These are phyloP conservation scores for Paecilomyces sp. DNA, from an alignment of 2,329 filamentous ascomycete genomes.

Conservation along the genomic window DNA sequence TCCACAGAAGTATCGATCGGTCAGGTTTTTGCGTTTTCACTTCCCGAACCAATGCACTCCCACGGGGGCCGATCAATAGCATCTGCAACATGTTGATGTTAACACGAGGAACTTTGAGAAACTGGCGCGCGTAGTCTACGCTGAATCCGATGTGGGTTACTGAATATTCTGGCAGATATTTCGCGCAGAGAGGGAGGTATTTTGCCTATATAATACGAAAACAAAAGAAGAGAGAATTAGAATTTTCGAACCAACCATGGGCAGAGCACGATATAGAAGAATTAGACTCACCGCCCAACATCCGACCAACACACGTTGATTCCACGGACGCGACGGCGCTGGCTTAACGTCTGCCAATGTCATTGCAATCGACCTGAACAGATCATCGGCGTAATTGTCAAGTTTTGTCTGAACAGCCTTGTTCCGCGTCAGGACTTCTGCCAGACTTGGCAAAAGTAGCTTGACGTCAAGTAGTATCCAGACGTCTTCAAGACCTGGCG, in stretches of 20 bases:
- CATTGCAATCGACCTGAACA: background rate
- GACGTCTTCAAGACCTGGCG: background rate
- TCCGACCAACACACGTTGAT: background rate
- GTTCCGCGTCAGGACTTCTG: background rate
- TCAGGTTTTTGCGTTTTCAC: background rate
- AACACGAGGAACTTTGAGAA: background rate
- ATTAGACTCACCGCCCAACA: background rate
- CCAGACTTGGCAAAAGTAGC: background rate
- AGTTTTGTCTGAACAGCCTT: background rate
- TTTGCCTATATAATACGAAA: background rate
- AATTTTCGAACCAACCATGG: background rate
- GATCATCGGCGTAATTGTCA: background rate
- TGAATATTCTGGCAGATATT: background rate
- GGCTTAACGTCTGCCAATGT: background rate
- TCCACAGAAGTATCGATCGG: background rate
- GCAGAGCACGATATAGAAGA: background rate
- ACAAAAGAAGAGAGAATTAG: background rate
- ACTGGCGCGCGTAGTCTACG: background rate
- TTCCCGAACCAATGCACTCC: background rate
- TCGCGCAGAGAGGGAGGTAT: background rate
- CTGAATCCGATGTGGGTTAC: background rate
- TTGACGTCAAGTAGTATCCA: background rate
- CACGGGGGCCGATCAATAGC: background rate
- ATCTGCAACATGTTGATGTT: background rate
- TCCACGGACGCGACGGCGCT: background rate